phyloP scores from a whole-genome alignment of 2,329 filamentous ascomycete genomes.

The Talaromyces sp. region DNA sequence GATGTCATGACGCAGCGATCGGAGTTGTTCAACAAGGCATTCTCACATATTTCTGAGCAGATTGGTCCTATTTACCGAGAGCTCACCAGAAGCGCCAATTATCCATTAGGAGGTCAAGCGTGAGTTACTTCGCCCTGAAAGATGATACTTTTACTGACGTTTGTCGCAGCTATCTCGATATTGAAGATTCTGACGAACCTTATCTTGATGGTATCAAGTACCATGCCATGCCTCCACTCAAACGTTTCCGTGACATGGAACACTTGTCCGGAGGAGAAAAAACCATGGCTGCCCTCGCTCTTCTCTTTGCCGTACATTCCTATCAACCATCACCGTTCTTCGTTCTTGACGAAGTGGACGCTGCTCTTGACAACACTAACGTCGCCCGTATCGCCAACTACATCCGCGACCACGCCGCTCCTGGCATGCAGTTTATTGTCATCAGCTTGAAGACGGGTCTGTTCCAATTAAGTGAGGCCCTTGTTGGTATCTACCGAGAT shows the following conservation, averaged over 20 bases:
- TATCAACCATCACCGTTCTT: slow-evolving; percentile 97
- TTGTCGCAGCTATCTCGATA: slow-evolving; percentile 67
- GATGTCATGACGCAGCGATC: slow-evolving; percentile 74
- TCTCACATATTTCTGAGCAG: slow-evolving; percentile 89
- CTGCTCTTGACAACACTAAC: slow-evolving; percentile 95
- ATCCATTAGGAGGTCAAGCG: slow-evolving; percentile 80
- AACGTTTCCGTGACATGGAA: slow-evolving; percentile 99
- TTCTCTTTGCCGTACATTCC: slow-evolving; percentile 93
- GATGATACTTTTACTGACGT: neutral
- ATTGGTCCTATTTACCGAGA: slow-evolving; percentile 94
- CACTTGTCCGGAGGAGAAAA: slow-evolving; percentile 96
- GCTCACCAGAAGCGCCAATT: slow-evolving; percentile 82
- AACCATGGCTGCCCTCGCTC: slow-evolving; percentile 94
- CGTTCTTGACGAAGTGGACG: slow-evolving; percentile 95
- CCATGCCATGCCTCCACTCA: slow-evolving; percentile 96
- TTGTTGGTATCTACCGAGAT: slow-evolving; percentile 93
- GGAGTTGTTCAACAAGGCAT: slow-evolving; percentile 92
- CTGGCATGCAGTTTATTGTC: slow-evolving; percentile 98
- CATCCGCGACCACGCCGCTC: slow-evolving; percentile 85
- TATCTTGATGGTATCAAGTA: slow-evolving; percentile 97
- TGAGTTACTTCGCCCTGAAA: slow-evolving; percentile 26
- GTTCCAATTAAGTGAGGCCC: slow-evolving; percentile 92
- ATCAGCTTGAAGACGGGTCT: slow-evolving; percentile 93
- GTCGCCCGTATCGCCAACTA: slow-evolving; percentile 96
- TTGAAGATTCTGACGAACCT: slow-evolving; percentile 92